Evolutionary conservation across 108 stramenopile species (phyloP).

Genomic region (Pelagomonas calceolata): DNA sequence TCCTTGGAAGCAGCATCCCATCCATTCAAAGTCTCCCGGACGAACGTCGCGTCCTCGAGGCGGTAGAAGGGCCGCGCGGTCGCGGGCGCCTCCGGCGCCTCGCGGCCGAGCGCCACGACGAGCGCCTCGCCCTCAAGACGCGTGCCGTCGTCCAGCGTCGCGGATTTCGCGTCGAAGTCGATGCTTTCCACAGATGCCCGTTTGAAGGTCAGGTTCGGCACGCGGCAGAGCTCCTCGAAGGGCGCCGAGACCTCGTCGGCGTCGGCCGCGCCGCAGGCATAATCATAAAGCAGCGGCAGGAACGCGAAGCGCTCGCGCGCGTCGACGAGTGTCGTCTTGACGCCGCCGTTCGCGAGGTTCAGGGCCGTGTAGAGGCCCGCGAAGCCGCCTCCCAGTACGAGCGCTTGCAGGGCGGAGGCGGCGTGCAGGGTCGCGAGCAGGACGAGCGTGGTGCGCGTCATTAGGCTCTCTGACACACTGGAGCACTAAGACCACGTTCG

Average conservation of each 20-base stretch:
- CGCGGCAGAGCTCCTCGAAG: slow-evolving; percentile 1
- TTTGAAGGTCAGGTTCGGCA: slow-evolving; percentile 22
- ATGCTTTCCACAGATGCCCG: slow-evolving; percentile 20
- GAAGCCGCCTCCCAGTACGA: slow-evolving; percentile 17
- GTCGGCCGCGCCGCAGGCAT: slow-evolving; percentile 14
- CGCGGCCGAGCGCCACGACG: slow-evolving; percentile 30
- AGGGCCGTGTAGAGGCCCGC: slow-evolving; percentile 16
- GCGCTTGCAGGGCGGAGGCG: no score
- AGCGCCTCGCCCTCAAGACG: slow-evolving; percentile 29
- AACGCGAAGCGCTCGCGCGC: slow-evolving; percentile 34
- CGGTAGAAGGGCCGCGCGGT: slow-evolving; percentile 29
- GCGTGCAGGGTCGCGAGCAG: no score
- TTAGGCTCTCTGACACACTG: no score
- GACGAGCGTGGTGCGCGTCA: no score
- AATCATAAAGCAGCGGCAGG: slow-evolving; percentile 39
- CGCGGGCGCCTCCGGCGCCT: slow-evolving; percentile 21
- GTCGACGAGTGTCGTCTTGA: slow-evolving; percentile 26
- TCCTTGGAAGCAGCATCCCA: background rate
- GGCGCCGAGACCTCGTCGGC: slow-evolving; percentile 6
- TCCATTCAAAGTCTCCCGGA: slow-evolving; percentile 10
- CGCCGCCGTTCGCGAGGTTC: background rate
- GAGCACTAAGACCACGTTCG: no score
- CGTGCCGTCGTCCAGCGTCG: slow-evolving; percentile 14
- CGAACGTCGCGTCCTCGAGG: slow-evolving; percentile 23
- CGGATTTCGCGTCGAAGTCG: slow-evolving; percentile 13